These are phyloP conservation scores for Solanum chiquidenum DNA, from an alignment of 257 asterid species.

Conservation along the genomic window DNA sequence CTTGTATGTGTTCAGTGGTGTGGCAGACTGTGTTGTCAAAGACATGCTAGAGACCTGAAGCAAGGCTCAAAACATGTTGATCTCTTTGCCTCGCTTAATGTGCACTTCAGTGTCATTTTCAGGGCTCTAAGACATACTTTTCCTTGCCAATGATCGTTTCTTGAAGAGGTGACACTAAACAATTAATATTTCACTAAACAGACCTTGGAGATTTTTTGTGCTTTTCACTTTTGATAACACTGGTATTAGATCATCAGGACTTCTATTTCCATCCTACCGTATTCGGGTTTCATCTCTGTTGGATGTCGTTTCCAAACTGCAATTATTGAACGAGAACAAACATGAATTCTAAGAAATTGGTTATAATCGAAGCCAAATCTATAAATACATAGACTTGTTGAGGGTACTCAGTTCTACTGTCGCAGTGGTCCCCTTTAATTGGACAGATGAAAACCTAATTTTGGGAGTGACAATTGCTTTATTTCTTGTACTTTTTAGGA, in stretches of 20 bases:
- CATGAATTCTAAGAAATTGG: not conserved
- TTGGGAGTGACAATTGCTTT: not conserved
- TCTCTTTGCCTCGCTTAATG: not conserved
- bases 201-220: not conserved
- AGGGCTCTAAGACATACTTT: not conserved
- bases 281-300: not conserved
- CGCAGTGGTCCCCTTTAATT: not conserved
- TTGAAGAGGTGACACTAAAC: not conserved
- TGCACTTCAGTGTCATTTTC: not conserved
- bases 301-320: not conserved
- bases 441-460: not conserved
- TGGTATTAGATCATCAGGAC: not conserved
- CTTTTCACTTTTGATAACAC: not conserved
- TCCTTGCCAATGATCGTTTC: not conserved
- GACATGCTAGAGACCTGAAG: not conserved
- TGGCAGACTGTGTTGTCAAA: not conserved
- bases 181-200: not conserved
- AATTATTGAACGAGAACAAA: not conserved
- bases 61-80: not conserved
- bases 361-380: not conserved
- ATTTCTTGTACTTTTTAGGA: constrained; percentile 23
- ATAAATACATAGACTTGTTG: not conserved
- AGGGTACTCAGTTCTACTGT: not conserved
- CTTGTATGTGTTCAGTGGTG: not conserved
- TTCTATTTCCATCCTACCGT: not conserved